Base-by-base conservation (phyloP, 805 yeast species). In the Sugiyamaella floridensis region DNA sequence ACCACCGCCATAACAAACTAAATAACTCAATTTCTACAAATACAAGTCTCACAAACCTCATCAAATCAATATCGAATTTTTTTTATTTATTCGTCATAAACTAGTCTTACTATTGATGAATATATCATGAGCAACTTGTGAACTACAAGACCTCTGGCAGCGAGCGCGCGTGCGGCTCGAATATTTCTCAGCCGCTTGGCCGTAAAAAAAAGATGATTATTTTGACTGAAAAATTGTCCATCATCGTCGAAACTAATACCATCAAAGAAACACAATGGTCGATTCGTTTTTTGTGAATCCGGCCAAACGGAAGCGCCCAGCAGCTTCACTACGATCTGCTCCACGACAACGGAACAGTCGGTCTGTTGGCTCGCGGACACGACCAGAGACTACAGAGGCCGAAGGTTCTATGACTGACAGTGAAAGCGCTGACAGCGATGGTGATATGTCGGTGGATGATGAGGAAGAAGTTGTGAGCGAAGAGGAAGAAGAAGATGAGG, bases 281-380 rank as follows among this genome's bases (percentile, higher is more conserved):
- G 64, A 63, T 50, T 59, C 64, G 26, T 63, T 61, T 50, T 55
- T 63, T 49, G 51, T 57, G 37, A 72, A 66, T 45, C 67, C 69
- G 51, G 60, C 69, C 16, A 59, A 54, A 47, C 55, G 55, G 48
- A 48, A 55, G 47, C 56, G 50, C 49, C 19, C 47, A 11, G 26
- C 48, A n/a, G n/a, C n/a, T n/a, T n/a, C n/a, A 6, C 28, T 9
- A n/a, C n/a, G 44, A 10, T 16, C 41, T 28, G 8, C 40, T 15
- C 29, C 45, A 18, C 28, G 18, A 18, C 44, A 43, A 26, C 47
- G 40, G 51, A 51, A 46, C 15, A 40, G 37, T 22, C 9, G 52
- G 18, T 16, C 28, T 19, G 43, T 32, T 41, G 49, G 42, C 20
- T 2, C 28, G 32, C 15, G 48, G 32, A 10, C 34, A 20, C 15